Conservation (phyloP, 1,284 basidiomycete genomes). For the Leccinum pachyderme region DNA sequence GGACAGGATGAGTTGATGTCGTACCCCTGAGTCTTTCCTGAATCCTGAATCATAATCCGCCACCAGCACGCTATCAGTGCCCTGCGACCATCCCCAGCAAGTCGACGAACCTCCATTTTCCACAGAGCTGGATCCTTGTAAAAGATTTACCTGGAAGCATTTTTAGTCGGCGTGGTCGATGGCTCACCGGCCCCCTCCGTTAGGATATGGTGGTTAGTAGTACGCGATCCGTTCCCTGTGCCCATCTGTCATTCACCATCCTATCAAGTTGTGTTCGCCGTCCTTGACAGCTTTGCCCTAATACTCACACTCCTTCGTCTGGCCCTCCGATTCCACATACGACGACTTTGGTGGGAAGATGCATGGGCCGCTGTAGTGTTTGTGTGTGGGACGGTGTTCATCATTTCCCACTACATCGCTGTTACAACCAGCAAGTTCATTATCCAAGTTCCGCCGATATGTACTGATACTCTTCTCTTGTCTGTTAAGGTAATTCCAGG, state of each 20-base stretch:
- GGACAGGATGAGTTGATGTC: too few species aligned
- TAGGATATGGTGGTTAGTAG: not conserved
- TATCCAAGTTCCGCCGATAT: not conserved
- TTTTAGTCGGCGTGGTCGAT: not conserved
- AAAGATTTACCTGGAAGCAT: not conserved
- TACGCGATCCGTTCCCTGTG: not conserved
- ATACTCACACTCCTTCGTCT: not conserved
- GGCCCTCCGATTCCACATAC: not conserved
- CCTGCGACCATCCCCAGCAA: too few species aligned
- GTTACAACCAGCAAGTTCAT: not conserved
- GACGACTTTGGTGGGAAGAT: not conserved
- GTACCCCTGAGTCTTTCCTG: too few species aligned
- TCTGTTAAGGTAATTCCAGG: not conserved
- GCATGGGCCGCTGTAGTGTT: not conserved
- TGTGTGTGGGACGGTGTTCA: not conserved
- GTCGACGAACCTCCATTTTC: too few species aligned
- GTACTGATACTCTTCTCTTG: not conserved
- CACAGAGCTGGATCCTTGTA: not conserved
- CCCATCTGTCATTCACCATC: not conserved
- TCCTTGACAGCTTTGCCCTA: not conserved
- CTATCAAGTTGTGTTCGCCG: not conserved
- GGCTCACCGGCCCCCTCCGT: not conserved
- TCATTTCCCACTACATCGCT: not conserved
- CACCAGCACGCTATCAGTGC: too few species aligned
- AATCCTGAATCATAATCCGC: too few species aligned